These are phyloP conservation scores for Phoenix roebelenii DNA, from an alignment of 176 grass and related monocot genomes.

Conservation along the genomic window DNA sequence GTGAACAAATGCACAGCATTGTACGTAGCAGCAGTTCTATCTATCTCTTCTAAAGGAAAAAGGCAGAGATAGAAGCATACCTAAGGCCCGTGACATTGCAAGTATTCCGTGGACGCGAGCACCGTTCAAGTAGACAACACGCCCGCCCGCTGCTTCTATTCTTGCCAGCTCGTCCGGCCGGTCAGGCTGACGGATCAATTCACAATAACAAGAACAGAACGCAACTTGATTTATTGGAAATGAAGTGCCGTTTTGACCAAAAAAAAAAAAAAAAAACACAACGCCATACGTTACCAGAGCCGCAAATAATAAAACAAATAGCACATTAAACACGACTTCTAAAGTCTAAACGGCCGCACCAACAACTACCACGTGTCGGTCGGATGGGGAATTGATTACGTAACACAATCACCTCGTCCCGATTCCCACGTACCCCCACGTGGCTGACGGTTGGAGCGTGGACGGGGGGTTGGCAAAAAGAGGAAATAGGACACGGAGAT, in stretches of 20 bases:
- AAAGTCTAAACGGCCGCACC: too few relatives aligned
- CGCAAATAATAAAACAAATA: too few relatives aligned
- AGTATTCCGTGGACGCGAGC: constrained; percentile 73
- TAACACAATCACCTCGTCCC: background rate
- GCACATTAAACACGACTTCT: too few relatives aligned
- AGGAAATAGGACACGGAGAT: background rate
- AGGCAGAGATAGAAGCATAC: constrained; percentile 16
- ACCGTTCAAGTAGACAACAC: constrained; percentile 51
- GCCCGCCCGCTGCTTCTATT: constrained; percentile 56
- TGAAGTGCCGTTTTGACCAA: too few relatives aligned
- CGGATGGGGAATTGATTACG: background rate
- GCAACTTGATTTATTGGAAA: too few relatives aligned
- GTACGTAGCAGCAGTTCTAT: too few relatives aligned
- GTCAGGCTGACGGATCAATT: constrained; percentile 42
- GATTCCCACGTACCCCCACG: background rate
- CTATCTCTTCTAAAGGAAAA: too few relatives aligned
- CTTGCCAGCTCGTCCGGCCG: constrained; percentile 59
- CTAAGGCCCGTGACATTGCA: constrained; percentile 86
- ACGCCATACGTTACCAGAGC: too few relatives aligned
- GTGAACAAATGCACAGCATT: too few relatives aligned
- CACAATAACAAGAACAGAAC: background rate
- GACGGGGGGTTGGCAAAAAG: background rate
- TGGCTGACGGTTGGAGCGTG: background rate
- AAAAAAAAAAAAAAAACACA: background rate
- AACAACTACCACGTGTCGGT: background rate